Conservation (phyloP, 345 rosid genomes). For the Camelina hispida region DNA sequence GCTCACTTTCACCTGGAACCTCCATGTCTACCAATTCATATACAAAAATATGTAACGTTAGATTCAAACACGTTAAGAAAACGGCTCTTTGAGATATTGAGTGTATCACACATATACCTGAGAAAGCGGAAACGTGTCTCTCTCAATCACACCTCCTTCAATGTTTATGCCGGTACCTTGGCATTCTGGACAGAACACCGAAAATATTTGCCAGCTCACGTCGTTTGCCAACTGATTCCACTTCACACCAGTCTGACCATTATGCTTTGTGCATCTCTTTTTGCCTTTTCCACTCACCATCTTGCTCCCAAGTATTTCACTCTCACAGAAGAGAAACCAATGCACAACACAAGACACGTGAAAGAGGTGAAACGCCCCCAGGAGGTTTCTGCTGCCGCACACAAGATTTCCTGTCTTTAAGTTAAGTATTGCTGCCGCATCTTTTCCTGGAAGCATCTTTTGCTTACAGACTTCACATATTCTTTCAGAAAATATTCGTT, state of each 20-base stretch:
- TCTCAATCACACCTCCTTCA: conserved; percentile 67
- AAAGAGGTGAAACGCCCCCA: conserved; percentile 90
- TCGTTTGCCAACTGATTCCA: conserved; percentile 38
- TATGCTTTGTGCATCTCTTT: conserved; percentile 57
- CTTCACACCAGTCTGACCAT: conserved; percentile 51
- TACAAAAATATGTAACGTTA: conserved; percentile 5
- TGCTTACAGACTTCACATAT: conserved; percentile 93
- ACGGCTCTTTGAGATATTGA: neutral
- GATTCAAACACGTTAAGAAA: neutral
- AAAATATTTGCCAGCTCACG: conserved; percentile 51
- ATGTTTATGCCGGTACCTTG: conserved; percentile 80
- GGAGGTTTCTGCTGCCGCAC: conserved; percentile 77
- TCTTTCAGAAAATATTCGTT: conserved; percentile 76
- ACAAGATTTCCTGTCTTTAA: conserved; percentile 79
- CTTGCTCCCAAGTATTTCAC: conserved; percentile 58
- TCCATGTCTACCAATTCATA: conserved; percentile 65
- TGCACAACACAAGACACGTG: conserved; percentile 90
- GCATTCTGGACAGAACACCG: conserved; percentile 90
- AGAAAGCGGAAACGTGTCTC: conserved; percentile 64
- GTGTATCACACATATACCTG: conserved; percentile 59
- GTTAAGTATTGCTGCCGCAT: conserved; percentile 80
- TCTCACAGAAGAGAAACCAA: conserved; percentile 90
- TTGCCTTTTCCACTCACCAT: conserved; percentile 49
- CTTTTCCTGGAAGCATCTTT: conserved; percentile 86
- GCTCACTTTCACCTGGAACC: conserved; percentile 68